Conservation (phyloP, 768 basidiomycete species). For the Cyathus striatus region DNA sequence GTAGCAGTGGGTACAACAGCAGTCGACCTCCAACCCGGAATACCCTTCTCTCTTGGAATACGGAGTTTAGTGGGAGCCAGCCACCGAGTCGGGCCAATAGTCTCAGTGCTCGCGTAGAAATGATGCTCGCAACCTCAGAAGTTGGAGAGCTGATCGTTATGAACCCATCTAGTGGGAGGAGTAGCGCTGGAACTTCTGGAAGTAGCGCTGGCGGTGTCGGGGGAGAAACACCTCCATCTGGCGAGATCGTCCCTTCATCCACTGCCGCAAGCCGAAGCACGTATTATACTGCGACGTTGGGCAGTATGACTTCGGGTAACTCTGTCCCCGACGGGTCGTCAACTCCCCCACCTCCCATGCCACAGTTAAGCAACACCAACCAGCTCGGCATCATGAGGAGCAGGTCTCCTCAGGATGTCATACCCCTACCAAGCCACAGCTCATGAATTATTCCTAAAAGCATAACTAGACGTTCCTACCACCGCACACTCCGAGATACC, state of each 20-base stretch:
- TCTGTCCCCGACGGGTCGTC: no score
- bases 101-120: constrained; percentile 22
- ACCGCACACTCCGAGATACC: no score
- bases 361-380: no score
- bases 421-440: no score
- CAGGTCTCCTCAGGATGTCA: no score
- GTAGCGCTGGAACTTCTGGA: no score
- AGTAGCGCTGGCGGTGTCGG: no score
- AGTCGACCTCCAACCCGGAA: constrained; percentile 37
- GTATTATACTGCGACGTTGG: constrained; percentile 16
- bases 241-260: constrained; percentile 8
- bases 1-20: constrained; percentile 10
- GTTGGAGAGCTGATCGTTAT: constrained; percentile 27
- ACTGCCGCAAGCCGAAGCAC: constrained; percentile 14
- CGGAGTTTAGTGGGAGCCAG: constrained; percentile 21
- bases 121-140: constrained; percentile 21
- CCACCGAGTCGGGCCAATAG: constrained; percentile 34
- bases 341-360: no score
- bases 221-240: constrained; percentile 7
- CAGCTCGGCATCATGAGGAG: no score
- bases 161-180: no score
- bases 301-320: background rate
- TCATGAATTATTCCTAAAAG: no score
- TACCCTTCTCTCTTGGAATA: constrained; percentile 25
- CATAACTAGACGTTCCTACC: no score